A percentile compares a stretch with the other conserved stretches of the same genome.
Conservation (phyloP, 2,329 filamentous ascomycete species). For the Dryadomyces sulphureus region DNA sequence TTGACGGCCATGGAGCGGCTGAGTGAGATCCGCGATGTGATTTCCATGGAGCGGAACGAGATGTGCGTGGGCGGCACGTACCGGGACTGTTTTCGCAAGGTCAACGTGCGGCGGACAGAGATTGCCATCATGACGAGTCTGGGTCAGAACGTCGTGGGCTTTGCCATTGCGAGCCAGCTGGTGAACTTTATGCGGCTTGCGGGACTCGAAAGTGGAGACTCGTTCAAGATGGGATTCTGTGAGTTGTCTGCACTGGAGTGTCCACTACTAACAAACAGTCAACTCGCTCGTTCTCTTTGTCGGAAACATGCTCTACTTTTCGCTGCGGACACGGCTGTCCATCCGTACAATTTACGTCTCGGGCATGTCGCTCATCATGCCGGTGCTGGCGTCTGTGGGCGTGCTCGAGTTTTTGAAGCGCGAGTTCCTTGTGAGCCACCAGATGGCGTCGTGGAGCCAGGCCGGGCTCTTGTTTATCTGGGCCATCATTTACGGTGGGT, state of each 20-base stretch:
- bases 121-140: constrained; percentile 27
- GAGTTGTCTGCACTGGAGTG: neutral
- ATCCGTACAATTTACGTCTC: constrained; percentile 27
- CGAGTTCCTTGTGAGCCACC: constrained; percentile 14
- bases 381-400: constrained; percentile 25
- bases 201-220: constrained; percentile 21
- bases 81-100: constrained; percentile 32
- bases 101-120: constrained; percentile 36
- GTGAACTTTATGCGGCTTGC: constrained; percentile 13
- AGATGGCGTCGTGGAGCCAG: constrained; percentile 21
- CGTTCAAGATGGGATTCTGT: constrained; percentile 22
- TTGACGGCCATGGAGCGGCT: constrained; percentile 24
- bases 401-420: constrained; percentile 24
- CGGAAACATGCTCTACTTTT: constrained; percentile 26
- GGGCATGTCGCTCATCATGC: constrained; percentile 19
- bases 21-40: constrained; percentile 40
- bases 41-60: constrained; percentile 35
- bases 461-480: constrained; percentile 27
- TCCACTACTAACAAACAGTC: constrained; percentile 3
- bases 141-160: constrained; percentile 16
- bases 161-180: constrained; percentile 21
- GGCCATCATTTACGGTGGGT: constrained; percentile 16
- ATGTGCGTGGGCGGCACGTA: constrained; percentile 33
- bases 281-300: constrained; percentile 17
- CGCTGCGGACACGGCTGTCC: constrained; percentile 24